Conservation (phyloP, 1,284 basidiomycete species). For the Pulveroboletus sp. region DNA sequence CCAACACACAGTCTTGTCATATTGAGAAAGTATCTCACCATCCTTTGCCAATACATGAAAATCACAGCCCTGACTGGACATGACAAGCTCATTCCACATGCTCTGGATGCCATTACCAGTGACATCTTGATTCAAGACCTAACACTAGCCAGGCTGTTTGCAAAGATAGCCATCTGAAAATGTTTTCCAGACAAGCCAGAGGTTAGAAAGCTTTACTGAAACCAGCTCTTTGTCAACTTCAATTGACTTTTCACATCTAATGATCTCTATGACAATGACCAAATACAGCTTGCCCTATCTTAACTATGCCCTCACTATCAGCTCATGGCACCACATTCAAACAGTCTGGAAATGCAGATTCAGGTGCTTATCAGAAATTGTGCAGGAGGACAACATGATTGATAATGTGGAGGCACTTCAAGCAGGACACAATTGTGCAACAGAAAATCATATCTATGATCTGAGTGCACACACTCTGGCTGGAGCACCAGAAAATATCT, state of each 20-base stretch:
- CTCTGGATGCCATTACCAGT: constrained; percentile 18
- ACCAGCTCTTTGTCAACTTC: constrained; percentile 27
- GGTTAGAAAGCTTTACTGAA: constrained; percentile 11
- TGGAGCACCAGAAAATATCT: not conserved
- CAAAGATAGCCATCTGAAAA: constrained; percentile 11
- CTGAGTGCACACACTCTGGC: constrained; percentile 7
- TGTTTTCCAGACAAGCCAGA: not conserved
- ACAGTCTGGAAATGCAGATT: constrained; percentile 24
- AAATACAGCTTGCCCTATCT: not conserved
- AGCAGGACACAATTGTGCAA: constrained; percentile 19
- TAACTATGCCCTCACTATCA: not conserved
- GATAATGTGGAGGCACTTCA: constrained; percentile 23
- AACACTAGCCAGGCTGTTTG: constrained; percentile 25
- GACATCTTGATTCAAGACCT: constrained; percentile 31
- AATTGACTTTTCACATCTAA: constrained; percentile 18
- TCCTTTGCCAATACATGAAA: constrained; percentile 30
- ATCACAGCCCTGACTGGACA: constrained; percentile 9
- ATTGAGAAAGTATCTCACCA: constrained; percentile 12
- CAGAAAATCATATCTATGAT: constrained; percentile 24
- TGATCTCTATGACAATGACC: constrained; percentile 7
- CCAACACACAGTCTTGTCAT: constrained; percentile 15
- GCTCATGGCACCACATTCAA: constrained; percentile 25
- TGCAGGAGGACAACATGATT: not conserved
- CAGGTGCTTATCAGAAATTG: not conserved
- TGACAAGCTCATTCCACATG: constrained; percentile 32